Conservation (phyloP, 805 yeast species). For the Grigorovia jiainica region DNA sequence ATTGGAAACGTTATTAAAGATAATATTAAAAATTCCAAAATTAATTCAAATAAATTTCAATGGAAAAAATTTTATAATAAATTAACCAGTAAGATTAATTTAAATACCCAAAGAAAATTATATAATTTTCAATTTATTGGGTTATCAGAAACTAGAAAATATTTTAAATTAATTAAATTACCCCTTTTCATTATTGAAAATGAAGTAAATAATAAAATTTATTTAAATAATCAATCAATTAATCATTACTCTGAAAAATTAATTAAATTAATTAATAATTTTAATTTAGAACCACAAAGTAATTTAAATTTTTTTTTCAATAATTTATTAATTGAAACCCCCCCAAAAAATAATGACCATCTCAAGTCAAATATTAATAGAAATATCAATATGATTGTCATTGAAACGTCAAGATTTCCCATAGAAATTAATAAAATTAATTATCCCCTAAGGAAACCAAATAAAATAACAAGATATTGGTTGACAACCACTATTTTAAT, state of each 20-base stretch:
- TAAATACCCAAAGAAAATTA: too few relatives aligned
- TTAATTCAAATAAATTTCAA: too few relatives aligned
- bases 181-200: constrained; percentile 16
- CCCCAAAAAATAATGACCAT: neutral
- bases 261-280: constrained; percentile 11
- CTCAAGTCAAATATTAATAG: too few relatives aligned
- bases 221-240: constrained; percentile 3
- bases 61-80: neutral
- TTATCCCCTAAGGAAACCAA: constrained; percentile 30
- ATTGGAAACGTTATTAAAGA: too few relatives aligned
- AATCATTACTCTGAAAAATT: constrained; percentile 11
- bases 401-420: too few relatives aligned
- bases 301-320: constrained; percentile 3
- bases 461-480: constrained; percentile 51
- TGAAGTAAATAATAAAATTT: constrained; percentile 9
- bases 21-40: too few relatives aligned
- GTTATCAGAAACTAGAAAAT: neutral
- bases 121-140: constrained; percentile 8
- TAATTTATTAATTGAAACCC: too few relatives aligned
- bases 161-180: constrained; percentile 2
- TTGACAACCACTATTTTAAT: constrained; percentile 30
- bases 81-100: neutral
- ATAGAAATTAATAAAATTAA: too few relatives aligned
- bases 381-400: neutral
- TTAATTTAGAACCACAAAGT: neutral